These are phyloP conservation scores for Eucalyptus tenuipes DNA, from an alignment of 345 rosid genomes.

Conservation along the genomic window DNA sequence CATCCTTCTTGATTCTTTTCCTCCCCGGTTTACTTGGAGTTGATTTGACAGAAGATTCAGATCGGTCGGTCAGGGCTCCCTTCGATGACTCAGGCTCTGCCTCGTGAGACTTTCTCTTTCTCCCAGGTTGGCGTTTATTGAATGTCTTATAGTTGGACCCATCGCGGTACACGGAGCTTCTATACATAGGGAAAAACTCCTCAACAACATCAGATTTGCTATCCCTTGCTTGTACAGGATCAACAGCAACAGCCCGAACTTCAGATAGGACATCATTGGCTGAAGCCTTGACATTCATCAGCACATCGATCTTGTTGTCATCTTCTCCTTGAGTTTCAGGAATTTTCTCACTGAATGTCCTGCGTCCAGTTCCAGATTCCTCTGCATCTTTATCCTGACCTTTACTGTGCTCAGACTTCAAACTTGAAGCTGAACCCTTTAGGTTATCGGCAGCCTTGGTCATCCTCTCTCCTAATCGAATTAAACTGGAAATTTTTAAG, in stretches of 20 bases:
- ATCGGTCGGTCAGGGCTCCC: neutral
- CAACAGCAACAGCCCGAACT: slow-evolving; percentile 38
- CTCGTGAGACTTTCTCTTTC: slow-evolving; percentile 23
- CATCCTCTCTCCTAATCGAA: slow-evolving; percentile 19
- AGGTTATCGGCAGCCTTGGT: slow-evolving; percentile 6
- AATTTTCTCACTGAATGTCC: neutral
- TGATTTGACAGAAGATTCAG: neutral
- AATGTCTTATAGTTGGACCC: slow-evolving; percentile 15
- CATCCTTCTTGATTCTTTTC: neutral
- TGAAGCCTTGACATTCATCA: slow-evolving; percentile 29
- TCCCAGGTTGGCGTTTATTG: slow-evolving; percentile 8
- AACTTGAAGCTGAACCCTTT: neutral
- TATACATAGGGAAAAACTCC: slow-evolving; percentile 45
- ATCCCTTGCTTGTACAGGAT: slow-evolving; percentile 20
- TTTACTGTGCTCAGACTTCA: neutral
- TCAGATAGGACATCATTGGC: slow-evolving; percentile 32
- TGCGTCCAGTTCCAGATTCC: slow-evolving; percentile 9
- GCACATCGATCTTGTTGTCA: slow-evolving; percentile 9
- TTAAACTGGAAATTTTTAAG: slow-evolving; percentile 3
- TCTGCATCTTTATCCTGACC: neutral
- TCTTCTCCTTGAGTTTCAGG: slow-evolving; percentile 7
- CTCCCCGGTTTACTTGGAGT: neutral
- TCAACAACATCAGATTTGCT: slow-evolving; percentile 20
- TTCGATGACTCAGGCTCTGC: neutral
- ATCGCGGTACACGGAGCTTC: slow-evolving; percentile 41